Evolutionary conservation across 345 rosid species (phyloP).

Genomic region (Eucalyptus tenuipes): DNA sequence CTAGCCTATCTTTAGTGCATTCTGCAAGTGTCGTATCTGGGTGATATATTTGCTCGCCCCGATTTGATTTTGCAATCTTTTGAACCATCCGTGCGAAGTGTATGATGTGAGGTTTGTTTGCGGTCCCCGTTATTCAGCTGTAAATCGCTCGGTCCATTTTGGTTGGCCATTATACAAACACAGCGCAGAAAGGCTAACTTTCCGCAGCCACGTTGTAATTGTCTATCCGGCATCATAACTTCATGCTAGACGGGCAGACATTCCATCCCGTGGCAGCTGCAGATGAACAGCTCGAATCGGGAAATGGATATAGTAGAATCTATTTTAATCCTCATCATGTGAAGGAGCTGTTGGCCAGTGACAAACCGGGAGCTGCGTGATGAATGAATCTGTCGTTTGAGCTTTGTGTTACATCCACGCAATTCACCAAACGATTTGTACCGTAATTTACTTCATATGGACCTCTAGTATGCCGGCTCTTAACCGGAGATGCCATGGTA

Average conservation of each 20-base stretch:
- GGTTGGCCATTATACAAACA: neutral
- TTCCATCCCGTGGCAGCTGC: neutral
- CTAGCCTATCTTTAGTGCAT: neutral
- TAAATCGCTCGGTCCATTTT: neutral
- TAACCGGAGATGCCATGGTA: neutral
- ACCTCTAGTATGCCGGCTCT: neutral
- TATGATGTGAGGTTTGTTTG: neutral
- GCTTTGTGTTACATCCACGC: neutral
- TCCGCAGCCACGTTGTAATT: neutral
- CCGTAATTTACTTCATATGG: neutral
- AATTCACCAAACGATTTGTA: neutral
- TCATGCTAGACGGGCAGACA: neutral
- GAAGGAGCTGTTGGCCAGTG: neutral
- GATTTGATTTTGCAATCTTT: neutral
- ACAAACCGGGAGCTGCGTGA: neutral
- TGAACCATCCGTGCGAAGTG: neutral
- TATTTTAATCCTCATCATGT: neutral
- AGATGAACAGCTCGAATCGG: neutral
- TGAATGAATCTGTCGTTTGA: neutral
- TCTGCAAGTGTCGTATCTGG: neutral
- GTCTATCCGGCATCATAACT: neutral
- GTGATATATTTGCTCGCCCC: neutral
- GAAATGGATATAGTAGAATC: neutral
- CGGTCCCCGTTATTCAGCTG: neutral
- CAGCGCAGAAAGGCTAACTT: neutral